A percentile compares a stretch with the other conserved stretches of the same genome.
Conservation (phyloP, 2,329 filamentous ascomycete genomes). For the Magnaporthales sp. region DNA sequence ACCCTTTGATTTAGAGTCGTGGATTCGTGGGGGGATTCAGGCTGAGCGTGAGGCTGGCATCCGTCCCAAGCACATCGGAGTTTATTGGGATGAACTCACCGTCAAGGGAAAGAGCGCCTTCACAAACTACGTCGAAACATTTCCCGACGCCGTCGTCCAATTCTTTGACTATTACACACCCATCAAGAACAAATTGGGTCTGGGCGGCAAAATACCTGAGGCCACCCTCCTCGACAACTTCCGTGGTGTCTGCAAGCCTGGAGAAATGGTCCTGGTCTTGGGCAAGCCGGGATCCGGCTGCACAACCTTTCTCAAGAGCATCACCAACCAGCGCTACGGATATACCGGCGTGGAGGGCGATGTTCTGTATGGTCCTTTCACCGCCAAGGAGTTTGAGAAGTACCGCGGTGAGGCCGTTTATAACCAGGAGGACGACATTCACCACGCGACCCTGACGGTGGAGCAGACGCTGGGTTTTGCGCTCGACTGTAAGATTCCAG, state of each 20-base stretch:
- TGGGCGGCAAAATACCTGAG: slow-evolving; percentile 60
- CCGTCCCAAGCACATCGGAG: slow-evolving; percentile 69
- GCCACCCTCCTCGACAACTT: slow-evolving; percentile 68
- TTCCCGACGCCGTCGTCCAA: slow-evolving; percentile 66
- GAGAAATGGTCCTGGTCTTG: slow-evolving; percentile 82
- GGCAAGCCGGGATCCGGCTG: slow-evolving; percentile 68
- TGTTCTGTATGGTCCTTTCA: slow-evolving; percentile 68
- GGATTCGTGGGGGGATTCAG: slow-evolving; percentile 61
- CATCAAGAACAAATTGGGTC: slow-evolving; percentile 51
- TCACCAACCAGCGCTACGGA: slow-evolving; percentile 55
- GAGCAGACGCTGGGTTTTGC: slow-evolving; percentile 83
- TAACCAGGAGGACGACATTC: slow-evolving; percentile 79
- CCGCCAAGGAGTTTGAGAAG: slow-evolving; percentile 59
- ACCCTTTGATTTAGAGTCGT: slow-evolving; percentile 67
- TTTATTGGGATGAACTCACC: slow-evolving; percentile 69
- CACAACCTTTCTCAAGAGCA: slow-evolving; percentile 60
- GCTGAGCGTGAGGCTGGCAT: slow-evolving; percentile 73
- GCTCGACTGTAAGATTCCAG: slow-evolving; percentile 74
- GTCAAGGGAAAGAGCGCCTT: slow-evolving; percentile 68
- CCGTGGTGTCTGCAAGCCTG: slow-evolving; percentile 61
- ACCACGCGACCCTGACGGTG: slow-evolving; percentile 78
- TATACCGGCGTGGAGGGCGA: slow-evolving; percentile 55
- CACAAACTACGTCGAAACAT: slow-evolving; percentile 65
- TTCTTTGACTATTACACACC: slow-evolving; percentile 70
- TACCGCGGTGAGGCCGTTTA: slow-evolving; percentile 81